Evolutionary conservation across 441 rosid species (phyloP), one percentile per base, ranked within the genome.

Genomic region (Rhodomyrtus psidioides): DNA sequence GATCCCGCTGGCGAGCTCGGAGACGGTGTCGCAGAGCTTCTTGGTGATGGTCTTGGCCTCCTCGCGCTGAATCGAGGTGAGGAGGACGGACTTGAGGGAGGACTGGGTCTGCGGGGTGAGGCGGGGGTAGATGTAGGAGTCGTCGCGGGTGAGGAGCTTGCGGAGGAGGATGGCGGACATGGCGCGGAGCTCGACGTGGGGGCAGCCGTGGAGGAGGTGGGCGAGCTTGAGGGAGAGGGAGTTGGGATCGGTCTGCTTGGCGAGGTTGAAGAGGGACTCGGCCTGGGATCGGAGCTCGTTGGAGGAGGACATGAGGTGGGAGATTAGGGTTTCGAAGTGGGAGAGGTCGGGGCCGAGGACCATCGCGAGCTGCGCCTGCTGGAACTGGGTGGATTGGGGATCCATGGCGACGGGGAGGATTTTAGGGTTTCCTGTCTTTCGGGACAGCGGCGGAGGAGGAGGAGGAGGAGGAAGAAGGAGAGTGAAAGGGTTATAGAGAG

Each of bases 221-320:
- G 96, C 93, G 53, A 98, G 97, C 90, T 96, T 96, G 86, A 95
- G 93, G 60, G 94, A 91, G 56, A 98, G 97, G 58, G 98, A 88
- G 84, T 96, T 93, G 6, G 99, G 99, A 90, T 95, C 93, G 88
- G 91, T 90, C 86, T 95, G 97, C 86, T 98, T 98, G 87, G 96
- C 95, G 89, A 98, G 97, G 87, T 98, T 96, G 93, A 95, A 98
- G 42, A 93, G 90, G 70, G 92, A 84, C 90, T 98, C 99, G 34
- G 99, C 99, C 86, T 94, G 90, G n/a, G 99, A 95, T 26, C 99
- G 97, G 53, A 92, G 98, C 74, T 98, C 98, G 95, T 96, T 96
- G 83, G 98, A 92, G 55, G 99, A 91, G 12, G 99, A 94, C 99
- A 95, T 95, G 82, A 98, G 96, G 84, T 95, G 94, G 16, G 97